Conservation (phyloP, 148 eudicot species). For the Euryodendron excelsum region DNA sequence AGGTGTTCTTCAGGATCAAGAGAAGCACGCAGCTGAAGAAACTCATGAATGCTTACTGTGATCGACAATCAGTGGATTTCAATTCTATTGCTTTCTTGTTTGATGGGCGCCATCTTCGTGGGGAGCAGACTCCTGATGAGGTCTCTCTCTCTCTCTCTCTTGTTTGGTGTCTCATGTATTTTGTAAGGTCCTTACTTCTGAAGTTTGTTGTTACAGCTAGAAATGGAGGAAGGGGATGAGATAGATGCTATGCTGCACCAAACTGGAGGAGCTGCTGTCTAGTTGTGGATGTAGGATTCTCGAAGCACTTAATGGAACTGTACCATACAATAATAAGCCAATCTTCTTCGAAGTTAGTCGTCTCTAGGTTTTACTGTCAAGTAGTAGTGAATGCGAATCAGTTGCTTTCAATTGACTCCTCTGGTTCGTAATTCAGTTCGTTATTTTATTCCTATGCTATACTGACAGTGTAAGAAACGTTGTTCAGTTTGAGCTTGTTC, state of each 20-base stretch:
- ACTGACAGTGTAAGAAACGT: too few relatives aligned
- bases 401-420: too few relatives aligned
- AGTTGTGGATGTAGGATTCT: too few relatives aligned
- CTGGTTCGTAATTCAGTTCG: too few relatives aligned
- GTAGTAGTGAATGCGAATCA: too few relatives aligned
- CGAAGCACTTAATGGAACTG: too few relatives aligned
- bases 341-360: too few relatives aligned
- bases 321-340: too few relatives aligned
- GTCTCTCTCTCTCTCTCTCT: slow-evolving; percentile 20
- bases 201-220: slow-evolving; percentile 33
- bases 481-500: too few relatives aligned
- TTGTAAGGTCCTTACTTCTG: neutral
- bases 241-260: slow-evolving; percentile 60
- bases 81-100: slow-evolving; percentile 52
- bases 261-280: slow-evolving; percentile 39
- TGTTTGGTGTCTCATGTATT: too few relatives aligned
- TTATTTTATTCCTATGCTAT: too few relatives aligned
- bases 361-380: too few relatives aligned
- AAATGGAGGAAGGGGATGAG: slow-evolving; percentile 64
- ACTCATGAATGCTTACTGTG: slow-evolving; percentile 62
- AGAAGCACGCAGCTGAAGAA: slow-evolving; percentile 53
- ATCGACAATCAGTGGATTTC: slow-evolving; percentile 49
- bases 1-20: slow-evolving; percentile 53
- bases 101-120: slow-evolving; percentile 57
- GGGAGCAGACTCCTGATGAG: slow-evolving; percentile 62